Percentiles rank a stretch among this genome's conserved stretches.
Evolutionary conservation across 1,284 basidiomycete genomes (phyloP).

Genomic region (Paramarasmius palmivorus): DNA sequence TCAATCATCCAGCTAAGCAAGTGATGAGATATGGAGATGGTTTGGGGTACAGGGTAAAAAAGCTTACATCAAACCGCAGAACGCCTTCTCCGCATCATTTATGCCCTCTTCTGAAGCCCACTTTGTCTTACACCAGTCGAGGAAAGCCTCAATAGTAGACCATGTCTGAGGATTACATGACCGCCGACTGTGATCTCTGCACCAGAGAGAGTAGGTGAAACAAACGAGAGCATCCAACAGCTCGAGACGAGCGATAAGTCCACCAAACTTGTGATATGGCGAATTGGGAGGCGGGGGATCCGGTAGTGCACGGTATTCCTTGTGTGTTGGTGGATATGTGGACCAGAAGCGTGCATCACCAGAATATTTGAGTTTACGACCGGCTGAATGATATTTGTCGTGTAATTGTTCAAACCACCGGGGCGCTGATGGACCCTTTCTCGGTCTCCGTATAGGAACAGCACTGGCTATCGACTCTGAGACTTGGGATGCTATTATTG

Average conservation of each 20-base stretch:
- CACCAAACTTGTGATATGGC: conserved; percentile 68
- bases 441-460: conserved; percentile 65
- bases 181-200: conserved; percentile 56
- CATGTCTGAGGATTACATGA: conserved; percentile 57
- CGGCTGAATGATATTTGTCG: conserved; percentile 61
- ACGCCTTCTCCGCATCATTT: conserved; percentile 71
- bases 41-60: conserved; percentile 24
- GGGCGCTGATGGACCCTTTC: conserved; percentile 48
- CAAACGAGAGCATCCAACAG: conserved; percentile 71
- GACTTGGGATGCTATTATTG: conserved; percentile 27
- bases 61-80: conserved; percentile 74
- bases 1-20: conserved; percentile 67
- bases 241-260: conserved; percentile 72
- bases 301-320: conserved; percentile 59
- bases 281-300: conserved; percentile 64
- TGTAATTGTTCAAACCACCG: conserved; percentile 56
- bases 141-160: conserved; percentile 61
- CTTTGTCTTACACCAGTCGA: conserved; percentile 66
- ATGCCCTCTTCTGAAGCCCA: conserved; percentile 62
- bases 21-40: conserved; percentile 22
- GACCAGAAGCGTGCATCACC: conserved; percentile 74
- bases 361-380: conserved; percentile 72
- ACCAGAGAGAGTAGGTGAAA: conserved; percentile 75
- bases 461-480: conserved; percentile 38
- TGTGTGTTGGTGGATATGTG: conserved; percentile 62